phyloP scores from a whole-genome alignment of 345 rosid species.

The Atalantia buxifolia region DNA sequence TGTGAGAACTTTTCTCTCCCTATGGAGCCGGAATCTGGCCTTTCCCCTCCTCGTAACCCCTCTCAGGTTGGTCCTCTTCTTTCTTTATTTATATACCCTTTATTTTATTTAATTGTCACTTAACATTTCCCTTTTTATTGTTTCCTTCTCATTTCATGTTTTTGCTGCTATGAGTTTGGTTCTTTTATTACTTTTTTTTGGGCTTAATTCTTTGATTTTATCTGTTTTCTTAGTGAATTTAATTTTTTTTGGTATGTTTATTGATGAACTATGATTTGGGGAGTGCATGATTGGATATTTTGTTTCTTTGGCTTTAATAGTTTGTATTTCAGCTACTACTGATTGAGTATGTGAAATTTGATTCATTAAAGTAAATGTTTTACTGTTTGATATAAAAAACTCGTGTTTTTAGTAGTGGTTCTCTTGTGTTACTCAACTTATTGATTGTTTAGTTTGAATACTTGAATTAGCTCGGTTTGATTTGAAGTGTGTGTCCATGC shows the following conservation, averaged over 20 bases:
- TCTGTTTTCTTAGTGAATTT: neutral
- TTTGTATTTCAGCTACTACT: neutral
- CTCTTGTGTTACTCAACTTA: neutral
- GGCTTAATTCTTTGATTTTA: neutral
- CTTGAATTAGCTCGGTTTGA: neutral
- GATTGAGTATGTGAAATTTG: neutral
- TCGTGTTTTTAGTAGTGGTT: neutral
- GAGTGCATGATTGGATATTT: neutral
- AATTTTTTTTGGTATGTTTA: neutral
- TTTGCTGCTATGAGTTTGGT: neutral
- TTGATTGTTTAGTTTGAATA: neutral
- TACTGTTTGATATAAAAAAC: neutral
- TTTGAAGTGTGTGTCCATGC: neutral
- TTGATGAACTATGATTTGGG: neutral
- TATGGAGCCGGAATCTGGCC: constrained; percentile 49
- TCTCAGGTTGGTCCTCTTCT: constrained; percentile 31
- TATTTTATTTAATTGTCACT: neutral
- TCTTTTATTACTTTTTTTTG: neutral
- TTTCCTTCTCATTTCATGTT: neutral
- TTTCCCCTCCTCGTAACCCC: constrained; percentile 31
- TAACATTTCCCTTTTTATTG: neutral
- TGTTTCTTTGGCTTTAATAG: neutral
- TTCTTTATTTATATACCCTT: neutral
- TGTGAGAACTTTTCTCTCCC: neutral
- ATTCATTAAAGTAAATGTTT: neutral